Base-by-base conservation (phyloP, 2,329 filamentous ascomycete genomes). In the Bertia moriformis region DNA sequence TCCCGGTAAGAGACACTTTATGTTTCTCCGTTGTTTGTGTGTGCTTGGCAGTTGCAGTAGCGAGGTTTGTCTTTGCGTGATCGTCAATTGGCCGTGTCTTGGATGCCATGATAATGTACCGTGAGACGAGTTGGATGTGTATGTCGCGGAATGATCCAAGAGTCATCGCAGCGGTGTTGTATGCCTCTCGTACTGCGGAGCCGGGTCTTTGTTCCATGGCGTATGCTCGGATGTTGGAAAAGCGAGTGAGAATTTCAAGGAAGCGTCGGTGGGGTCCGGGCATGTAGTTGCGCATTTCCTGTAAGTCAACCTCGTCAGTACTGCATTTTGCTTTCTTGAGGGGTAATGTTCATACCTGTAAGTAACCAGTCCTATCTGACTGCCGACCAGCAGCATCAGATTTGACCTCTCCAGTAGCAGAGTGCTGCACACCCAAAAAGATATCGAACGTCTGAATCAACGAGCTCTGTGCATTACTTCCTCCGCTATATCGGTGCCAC, bases 391-490 rank as follows among this genome's bases (percentile, higher is more conserved):
- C 51, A 15, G 47, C 46, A 13, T 51, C 48, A 10, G 49, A 44
- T 10, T 44, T 43, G 24, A 48, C 48, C 42, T 56, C 57, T 1
- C 62, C 63, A 37, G 58, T 58, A 2, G 61, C 57, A 2, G 51
- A 51, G 59, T 96, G 89, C 50, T 93, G 79, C 13, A 96, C 70
- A 2, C 86, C 85, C 0, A 96, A 69, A 0, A 87, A 73, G 13
- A 93, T 71, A 53, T 96, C 89, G 56, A 94, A 86, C 62, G 94
- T 91, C 51, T 95, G 87, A 42, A 96, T 87, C 32, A 94, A 66
- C 1, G 85, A 93, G 56, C 83, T 89, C 57, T 96, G 89, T 0
- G 88, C 89, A 51, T 95, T 95, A 55, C 84, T 93, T 3, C 89
- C 89, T 14, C 89, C 89, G n/a, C 83, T 74, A 42, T 83, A 81